phyloP scores from a whole-genome alignment of 1,284 basidiomycete species.

The Puccinia horiana region DNA sequence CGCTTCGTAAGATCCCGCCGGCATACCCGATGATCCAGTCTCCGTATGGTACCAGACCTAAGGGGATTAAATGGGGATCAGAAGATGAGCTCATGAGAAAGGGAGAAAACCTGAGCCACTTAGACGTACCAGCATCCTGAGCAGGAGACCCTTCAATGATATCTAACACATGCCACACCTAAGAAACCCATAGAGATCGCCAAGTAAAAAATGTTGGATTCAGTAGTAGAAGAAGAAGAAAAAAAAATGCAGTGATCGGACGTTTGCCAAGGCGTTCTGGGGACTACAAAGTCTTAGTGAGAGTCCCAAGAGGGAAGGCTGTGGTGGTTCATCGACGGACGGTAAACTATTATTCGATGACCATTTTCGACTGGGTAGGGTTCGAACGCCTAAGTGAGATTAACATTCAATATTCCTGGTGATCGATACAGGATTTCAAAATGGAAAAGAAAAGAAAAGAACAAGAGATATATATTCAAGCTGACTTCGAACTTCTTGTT shows the following conservation, averaged over 20 bases:
- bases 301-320: conserved; percentile 79
- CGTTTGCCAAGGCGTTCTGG: conserved; percentile 77
- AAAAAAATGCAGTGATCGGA: conserved; percentile 41
- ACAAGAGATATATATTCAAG: conserved; percentile 51
- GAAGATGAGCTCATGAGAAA: not conserved
- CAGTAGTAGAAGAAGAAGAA: not conserved
- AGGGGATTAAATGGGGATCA: conserved; percentile 44
- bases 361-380: conserved; percentile 42
- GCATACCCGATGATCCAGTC: conserved; percentile 93
- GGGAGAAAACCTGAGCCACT: not conserved
- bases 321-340: conserved; percentile 52
- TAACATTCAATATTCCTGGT: conserved; percentile 29
- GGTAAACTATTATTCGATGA: conserved; percentile 8
- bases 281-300: conserved; percentile 89
- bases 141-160: conserved; percentile 94
- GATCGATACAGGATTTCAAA: conserved; percentile 1
- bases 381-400: conserved; percentile 19
- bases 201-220: not conserved
- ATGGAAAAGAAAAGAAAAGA: conserved; percentile 12
- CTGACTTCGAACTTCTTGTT: conserved; percentile 76
- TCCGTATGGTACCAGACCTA: conserved; percentile 78
- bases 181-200: conserved; percentile 24
- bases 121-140: conserved; percentile 67
- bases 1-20: conserved; percentile 84
- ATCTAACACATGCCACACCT: conserved; percentile 95